phyloP scores from a whole-genome alignment of 768 basidiomycete species.

The Tricholoma terreum region DNA sequence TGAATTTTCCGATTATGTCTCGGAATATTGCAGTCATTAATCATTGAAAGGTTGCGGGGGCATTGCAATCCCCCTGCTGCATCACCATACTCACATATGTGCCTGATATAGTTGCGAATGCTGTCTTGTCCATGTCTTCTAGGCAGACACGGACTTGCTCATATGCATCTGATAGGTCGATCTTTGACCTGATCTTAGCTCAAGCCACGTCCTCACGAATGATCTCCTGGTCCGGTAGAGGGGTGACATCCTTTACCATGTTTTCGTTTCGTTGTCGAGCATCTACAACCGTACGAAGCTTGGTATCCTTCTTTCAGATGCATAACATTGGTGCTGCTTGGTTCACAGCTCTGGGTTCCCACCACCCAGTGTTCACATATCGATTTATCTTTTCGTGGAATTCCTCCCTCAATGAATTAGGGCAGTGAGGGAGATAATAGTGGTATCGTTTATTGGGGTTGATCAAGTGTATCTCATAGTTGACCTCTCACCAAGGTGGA shows the following conservation, averaged over 20 bases:
- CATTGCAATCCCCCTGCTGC: constrained; percentile 46
- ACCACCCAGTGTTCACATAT: constrained; percentile 34
- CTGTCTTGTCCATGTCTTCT: constrained; percentile 28
- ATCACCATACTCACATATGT: constrained; percentile 37
- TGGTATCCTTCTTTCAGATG: constrained; percentile 30
- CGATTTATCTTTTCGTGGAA: constrained; percentile 29
- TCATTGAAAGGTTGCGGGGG: constrained; percentile 42
- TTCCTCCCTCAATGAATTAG: constrained; percentile 23
- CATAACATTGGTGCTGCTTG: constrained; percentile 32
- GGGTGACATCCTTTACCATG: constrained; percentile 36
- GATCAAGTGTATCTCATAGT: constrained; percentile 37
- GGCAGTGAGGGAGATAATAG: constrained; percentile 30
- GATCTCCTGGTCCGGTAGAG: constrained; percentile 38
- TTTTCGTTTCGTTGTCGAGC: constrained; percentile 37
- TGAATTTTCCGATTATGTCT: constrained; percentile 32
- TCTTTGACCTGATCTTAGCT: constrained; percentile 33
- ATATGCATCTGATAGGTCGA: constrained; percentile 41
- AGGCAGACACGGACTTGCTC: constrained; percentile 36
- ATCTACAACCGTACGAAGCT: constrained; percentile 33
- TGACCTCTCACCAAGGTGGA: constrained; percentile 34
- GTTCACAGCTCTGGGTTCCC: constrained; percentile 19
- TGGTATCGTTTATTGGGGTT: constrained; percentile 29
- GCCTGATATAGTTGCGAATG: constrained; percentile 35
- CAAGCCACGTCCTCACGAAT: constrained; percentile 29
- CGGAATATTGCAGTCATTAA: constrained; percentile 42